Evolutionary conservation across 495 filamentous ascomycete species (phyloP).

Genomic region (Lophium mytilinum): DNA sequence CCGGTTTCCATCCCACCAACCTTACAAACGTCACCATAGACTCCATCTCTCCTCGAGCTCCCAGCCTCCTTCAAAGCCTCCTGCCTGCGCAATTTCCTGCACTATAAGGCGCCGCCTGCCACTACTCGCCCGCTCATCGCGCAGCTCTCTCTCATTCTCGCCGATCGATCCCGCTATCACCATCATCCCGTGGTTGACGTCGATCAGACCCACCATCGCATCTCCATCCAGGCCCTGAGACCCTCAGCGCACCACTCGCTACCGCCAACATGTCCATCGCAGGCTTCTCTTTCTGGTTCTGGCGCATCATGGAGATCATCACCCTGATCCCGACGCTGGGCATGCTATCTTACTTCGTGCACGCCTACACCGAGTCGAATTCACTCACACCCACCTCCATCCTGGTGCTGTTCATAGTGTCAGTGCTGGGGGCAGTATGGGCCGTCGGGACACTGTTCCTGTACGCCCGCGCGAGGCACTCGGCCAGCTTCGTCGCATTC

Average conservation of each 20-base stretch:
- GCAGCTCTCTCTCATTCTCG: no score
- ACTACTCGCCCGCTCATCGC: no score
- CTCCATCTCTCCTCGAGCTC: no score
- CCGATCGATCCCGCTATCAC: no score
- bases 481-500: conserved; percentile 67
- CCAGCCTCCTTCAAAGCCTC: no score
- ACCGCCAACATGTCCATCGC: conserved; percentile 28
- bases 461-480: conserved; percentile 62
- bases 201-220: not conserved
- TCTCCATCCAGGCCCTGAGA: not conserved
- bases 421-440: conserved; percentile 73
- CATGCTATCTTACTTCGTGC: conserved; percentile 81
- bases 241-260: not conserved
- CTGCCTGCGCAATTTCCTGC: no score
- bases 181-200: not conserved
- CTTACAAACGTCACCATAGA: no score
- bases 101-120: no score
- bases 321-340: conserved; percentile 83
- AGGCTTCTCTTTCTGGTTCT: conserved; percentile 75
- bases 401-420: conserved; percentile 86
- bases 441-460: conserved; percentile 70
- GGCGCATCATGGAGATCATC: conserved; percentile 72
- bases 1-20: no score
- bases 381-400: conserved; percentile 68
- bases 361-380: conserved; percentile 62